Conservation (phyloP, 257 asterid species). For the Nicotiana attenuata region DNA sequence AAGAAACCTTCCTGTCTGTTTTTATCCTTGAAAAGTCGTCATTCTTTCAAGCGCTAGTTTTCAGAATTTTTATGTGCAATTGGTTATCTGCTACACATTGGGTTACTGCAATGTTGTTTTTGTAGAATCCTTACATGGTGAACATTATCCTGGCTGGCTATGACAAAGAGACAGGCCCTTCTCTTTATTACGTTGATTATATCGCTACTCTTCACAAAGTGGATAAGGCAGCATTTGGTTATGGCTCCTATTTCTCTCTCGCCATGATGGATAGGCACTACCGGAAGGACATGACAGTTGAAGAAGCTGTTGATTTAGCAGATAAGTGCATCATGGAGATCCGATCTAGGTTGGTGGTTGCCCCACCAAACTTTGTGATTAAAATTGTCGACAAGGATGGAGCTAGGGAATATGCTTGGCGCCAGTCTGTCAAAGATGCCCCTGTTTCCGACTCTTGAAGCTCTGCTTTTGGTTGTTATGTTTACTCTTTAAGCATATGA, state of each 20-base stretch:
- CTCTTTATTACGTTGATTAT: constrained; percentile 74
- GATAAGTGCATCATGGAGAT: constrained; percentile 77
- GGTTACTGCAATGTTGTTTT: background rate
- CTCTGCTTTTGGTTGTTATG: background rate
- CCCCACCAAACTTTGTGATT: constrained; percentile 88
- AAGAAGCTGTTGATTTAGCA: constrained; percentile 78
- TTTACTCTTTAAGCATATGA: background rate
- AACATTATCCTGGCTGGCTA: constrained; percentile 87
- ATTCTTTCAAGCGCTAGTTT: background rate
- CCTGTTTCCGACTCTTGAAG: constrained; percentile 37
- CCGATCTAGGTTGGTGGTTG: constrained; percentile 75
- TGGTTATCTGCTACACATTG: background rate
- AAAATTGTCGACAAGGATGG: constrained; percentile 91
- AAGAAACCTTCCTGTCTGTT: background rate
- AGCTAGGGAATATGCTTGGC: constrained; percentile 81
- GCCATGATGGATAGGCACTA: constrained; percentile 93
- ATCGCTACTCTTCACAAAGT: constrained; percentile 88
- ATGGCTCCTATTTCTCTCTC: constrained; percentile 85
- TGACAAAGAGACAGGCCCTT: constrained; percentile 87
- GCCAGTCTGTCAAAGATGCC: constrained; percentile 58
- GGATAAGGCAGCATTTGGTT: constrained; percentile 89
- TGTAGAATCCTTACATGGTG: constrained; percentile 80
- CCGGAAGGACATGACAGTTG: constrained; percentile 74
- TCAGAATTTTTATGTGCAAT: background rate
- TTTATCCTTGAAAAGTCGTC: background rate